Percentiles rank a stretch among this genome's conserved stretches.
Evolutionary conservation across 129 eudicot species (phyloP).

Genomic region (Rutidosis leptorrhynchoides): DNA sequence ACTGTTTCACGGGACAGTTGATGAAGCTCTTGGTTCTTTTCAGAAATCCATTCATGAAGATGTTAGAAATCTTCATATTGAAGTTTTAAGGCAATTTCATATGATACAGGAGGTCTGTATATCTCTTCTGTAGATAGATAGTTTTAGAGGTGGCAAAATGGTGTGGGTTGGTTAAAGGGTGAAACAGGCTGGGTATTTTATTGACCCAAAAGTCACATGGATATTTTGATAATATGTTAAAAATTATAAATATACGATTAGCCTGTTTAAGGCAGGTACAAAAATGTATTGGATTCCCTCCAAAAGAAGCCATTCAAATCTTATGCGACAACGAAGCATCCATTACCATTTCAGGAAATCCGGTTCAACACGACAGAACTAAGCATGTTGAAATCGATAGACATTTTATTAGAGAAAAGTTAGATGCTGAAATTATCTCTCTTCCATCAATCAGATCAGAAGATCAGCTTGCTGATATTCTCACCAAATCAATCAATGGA

Average conservation of each 20-base stretch:
- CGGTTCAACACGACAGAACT: too few species aligned
- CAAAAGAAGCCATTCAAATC: too few species aligned
- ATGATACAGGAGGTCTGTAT: slow-evolving; percentile 86
- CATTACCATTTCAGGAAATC: too few species aligned
- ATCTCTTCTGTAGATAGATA: not conserved
- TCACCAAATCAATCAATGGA: too few species aligned
- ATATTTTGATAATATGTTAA: not conserved
- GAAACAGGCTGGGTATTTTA: not conserved
- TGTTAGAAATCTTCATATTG: slow-evolving; percentile 92
- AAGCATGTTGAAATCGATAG: too few species aligned
- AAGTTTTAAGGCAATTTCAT: slow-evolving; percentile 84
- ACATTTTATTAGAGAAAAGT: too few species aligned
- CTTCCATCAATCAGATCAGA: too few species aligned
- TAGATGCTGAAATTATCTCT: too few species aligned
- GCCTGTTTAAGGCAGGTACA: not conserved
- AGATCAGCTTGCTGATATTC: too few species aligned
- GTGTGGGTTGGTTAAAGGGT: not conserved
- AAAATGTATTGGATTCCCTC: not conserved
- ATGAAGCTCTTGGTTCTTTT: slow-evolving; percentile 83
- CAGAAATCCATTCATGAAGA: slow-evolving; percentile 96
- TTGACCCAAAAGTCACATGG: too few species aligned
- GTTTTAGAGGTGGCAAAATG: slow-evolving; percentile 1
- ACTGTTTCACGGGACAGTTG: slow-evolving; percentile 90
- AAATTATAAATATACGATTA: too few species aligned
- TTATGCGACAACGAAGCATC: too few species aligned